A percentile compares a stretch with the other conserved stretches of the same genome.
phyloP scores from a whole-genome alignment of 2,329 filamentous ascomycete genomes.

The Triangularia setosa region DNA sequence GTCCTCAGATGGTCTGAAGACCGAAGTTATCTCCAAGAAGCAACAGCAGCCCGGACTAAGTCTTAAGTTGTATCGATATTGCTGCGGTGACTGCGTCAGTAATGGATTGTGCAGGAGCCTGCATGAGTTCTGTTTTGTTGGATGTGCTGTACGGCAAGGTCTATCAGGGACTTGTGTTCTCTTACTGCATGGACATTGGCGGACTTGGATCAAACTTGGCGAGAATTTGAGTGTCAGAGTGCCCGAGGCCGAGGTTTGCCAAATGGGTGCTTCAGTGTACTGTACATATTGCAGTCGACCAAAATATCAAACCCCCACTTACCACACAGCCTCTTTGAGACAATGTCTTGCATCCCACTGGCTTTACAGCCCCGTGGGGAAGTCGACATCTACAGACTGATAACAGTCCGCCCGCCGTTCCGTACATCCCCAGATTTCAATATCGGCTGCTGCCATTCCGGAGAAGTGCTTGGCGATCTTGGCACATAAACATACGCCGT shows the following conservation, averaged over 20 bases:
- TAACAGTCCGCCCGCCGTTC: neutral
- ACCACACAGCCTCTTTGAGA: neutral
- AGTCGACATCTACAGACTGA: neutral
- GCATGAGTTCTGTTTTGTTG: neutral
- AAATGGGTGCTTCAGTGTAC: neutral
- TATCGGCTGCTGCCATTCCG: neutral
- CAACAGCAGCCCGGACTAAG: neutral
- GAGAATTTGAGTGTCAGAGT: neutral
- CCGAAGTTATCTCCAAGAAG: neutral
- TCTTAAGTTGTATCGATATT: neutral
- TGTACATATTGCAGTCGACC: neutral
- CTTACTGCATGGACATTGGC: neutral
- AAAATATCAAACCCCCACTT: neutral
- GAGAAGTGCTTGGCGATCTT: neutral
- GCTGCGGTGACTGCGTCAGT: neutral
- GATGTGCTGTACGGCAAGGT: neutral
- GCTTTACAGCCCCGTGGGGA: slow-evolving; percentile 1
- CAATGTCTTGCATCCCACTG: neutral
- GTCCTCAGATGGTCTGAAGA: neutral
- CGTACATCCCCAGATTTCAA: neutral
- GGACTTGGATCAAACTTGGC: neutral
- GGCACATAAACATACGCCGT: neutral
- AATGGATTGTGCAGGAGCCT: neutral
- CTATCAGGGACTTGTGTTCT: neutral
- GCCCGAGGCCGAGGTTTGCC: neutral